Percentiles rank a stretch among this genome's conserved stretches.
Conservation (phyloP, 2,329 filamentous ascomycete genomes). For the Pezicula rhizophila region DNA sequence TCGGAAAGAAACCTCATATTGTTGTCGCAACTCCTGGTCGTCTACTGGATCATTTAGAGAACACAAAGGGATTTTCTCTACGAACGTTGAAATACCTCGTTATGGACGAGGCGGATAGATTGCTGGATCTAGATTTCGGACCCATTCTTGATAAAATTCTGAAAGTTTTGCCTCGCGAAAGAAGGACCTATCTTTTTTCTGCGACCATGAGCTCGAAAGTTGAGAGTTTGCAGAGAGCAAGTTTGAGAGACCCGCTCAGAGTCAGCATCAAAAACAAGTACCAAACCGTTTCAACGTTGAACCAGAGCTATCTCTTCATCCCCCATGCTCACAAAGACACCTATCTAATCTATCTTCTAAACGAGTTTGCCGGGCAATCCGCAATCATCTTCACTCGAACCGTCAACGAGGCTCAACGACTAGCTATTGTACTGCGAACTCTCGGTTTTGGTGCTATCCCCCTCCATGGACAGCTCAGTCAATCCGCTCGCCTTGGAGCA, state of each 20-base stretch:
- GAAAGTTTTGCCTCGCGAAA: conserved; percentile 74
- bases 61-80: conserved; percentile 92
- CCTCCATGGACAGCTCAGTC: conserved; percentile 84
- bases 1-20: conserved; percentile 94
- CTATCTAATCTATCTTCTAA: conserved; percentile 79
- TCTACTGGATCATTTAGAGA: conserved; percentile 86
- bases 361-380: conserved; percentile 80
- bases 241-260: conserved; percentile 74
- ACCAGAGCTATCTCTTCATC: conserved; percentile 82
- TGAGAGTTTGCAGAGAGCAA: conserved; percentile 85
- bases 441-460: conserved; percentile 89
- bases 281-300: conserved; percentile 82
- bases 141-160: conserved; percentile 89
- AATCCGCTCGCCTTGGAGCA: conserved; percentile 79
- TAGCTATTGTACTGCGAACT: conserved; percentile 75
- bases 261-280: conserved; percentile 83
- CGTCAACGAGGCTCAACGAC: conserved; percentile 80
- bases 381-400: conserved; percentile 90
- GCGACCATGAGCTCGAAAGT: conserved; percentile 94
- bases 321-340: conserved; percentile 84
- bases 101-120: conserved; percentile 88
- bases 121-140: conserved; percentile 91
- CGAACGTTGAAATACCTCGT: conserved; percentile 79
- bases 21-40: conserved; percentile 88
- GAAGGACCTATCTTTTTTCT: conserved; percentile 83